Evolutionary conservation across 139 green algal genomes (phyloP).

Genomic region (Medakamo hakoo): DNA sequence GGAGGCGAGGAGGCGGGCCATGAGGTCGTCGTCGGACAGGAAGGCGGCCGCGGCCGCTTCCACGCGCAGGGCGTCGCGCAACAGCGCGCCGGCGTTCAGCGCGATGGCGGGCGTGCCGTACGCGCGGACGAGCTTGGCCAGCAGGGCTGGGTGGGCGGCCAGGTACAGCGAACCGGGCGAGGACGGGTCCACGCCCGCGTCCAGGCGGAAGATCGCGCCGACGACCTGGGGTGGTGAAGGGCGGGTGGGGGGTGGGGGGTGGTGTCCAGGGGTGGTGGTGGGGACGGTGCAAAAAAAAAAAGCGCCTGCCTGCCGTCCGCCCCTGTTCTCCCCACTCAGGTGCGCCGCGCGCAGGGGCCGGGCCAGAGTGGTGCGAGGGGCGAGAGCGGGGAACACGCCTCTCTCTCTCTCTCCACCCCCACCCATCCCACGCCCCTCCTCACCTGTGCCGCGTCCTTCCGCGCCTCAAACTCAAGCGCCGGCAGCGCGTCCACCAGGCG

Average conservation of each 20-base stretch:
- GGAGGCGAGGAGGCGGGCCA: constrained; percentile 15
- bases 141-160: constrained; percentile 31
- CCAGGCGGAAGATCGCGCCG: constrained; percentile 51
- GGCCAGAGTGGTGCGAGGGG: background rate
- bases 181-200: constrained; percentile 25
- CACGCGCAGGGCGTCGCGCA: constrained; percentile 67
- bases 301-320: too few species aligned
- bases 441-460: constrained; percentile 55
- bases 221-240: constrained; percentile 40
- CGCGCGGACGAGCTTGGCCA: constrained; percentile 49
- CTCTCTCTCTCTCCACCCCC: constrained; percentile 3
- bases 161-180: constrained; percentile 51
- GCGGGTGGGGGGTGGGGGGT: too few species aligned
- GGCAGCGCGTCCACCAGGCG: constrained; percentile 42
- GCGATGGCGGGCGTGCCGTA: constrained; percentile 60
- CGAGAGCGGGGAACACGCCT: background rate
- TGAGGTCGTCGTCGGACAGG: constrained; percentile 2
- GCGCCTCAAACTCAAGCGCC: constrained; percentile 66
- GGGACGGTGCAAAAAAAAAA: too few species aligned
- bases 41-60: constrained; percentile 31
- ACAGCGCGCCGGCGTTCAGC: constrained; percentile 66
- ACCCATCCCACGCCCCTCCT: too few species aligned
- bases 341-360: too few species aligned
- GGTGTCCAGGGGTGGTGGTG: too few species aligned
- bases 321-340: too few species aligned